Evolutionary conservation across 768 basidiomycete species (phyloP).

Genomic region (Podaxis carcinomalis): DNA sequence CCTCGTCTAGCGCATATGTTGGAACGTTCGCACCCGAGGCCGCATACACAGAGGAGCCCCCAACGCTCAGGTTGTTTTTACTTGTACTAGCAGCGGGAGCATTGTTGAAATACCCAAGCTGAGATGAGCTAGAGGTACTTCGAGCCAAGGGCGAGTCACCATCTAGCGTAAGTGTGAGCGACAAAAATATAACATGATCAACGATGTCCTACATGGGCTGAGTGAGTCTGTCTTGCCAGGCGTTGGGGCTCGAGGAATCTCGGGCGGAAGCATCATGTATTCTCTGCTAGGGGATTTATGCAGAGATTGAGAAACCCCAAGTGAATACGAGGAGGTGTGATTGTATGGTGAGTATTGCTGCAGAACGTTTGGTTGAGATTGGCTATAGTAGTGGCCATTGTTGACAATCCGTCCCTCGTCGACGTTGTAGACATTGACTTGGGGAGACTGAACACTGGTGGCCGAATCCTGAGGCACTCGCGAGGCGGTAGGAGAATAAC

Average conservation of each 20-base stretch:
- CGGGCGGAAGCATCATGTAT: not conserved
- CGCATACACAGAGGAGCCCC: slow-evolving; percentile 1
- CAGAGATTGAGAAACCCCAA: not conserved
- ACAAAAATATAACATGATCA: not conserved
- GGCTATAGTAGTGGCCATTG: slow-evolving; percentile 16
- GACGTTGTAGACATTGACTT: slow-evolving; percentile 16
- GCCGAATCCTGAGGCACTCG: slow-evolving; percentile 8
- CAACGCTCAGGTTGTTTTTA: not conserved
- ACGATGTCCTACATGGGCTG: not conserved
- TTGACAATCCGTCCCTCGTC: slow-evolving; percentile 8
- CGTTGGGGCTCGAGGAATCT: not conserved
- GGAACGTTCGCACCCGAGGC: not conserved
- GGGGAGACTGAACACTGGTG: slow-evolving; percentile 11
- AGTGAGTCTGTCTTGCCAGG: not conserved
- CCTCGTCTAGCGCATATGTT: not conserved
- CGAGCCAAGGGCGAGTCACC: slow-evolving; percentile 1
- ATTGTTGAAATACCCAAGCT: not conserved
- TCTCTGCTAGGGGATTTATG: not conserved
- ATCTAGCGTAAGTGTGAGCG: not conserved
- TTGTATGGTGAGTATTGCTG: slow-evolving; percentile 7
- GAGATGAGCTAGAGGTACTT: slow-evolving; percentile 9
- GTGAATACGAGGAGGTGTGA: slow-evolving; percentile 2
- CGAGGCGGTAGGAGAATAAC: not conserved
- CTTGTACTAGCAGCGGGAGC: not conserved
- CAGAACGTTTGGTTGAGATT: slow-evolving; percentile 11